Base-by-base conservation (phyloP, 805 yeast genomes). In the Zygoascus ofunaensis region DNA sequence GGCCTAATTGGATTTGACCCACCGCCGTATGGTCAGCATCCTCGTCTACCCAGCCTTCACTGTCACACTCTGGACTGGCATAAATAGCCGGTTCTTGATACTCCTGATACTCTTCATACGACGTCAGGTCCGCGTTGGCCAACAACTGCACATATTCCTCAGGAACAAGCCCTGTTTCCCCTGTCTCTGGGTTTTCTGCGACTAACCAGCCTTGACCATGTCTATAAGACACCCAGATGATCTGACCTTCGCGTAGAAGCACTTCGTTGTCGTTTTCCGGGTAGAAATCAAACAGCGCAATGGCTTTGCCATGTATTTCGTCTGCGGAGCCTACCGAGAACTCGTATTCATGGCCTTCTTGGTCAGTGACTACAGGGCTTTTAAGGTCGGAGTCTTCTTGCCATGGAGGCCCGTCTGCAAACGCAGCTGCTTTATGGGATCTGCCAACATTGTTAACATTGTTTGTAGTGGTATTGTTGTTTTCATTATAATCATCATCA, bases 161-260 rank as follows among this genome's bases (percentile, higher is more conserved):
- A 1, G 98, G 98, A 4, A 92, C 94, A 42, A 92, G 73, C 1
- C 98, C 98, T 10, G 94, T 84, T 50, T 80, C 82, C 1, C 86
- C 87, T 2, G 82, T 72, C 22, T 58, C 70, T 1, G 85, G 81
- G 56, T 87, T 87, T 48, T 72, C 72, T 0, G 97, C 97, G 42
- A 92, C 97, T 2, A 92, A 72, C 99, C 98, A 92, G 5, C 99
- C 99, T 61, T 90, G 97, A 21, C 97, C 97, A 61, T 90, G 95
- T 46, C 94, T 77, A 61, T 89, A 90, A 47, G 82, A 78, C 24
- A 92, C 82, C 76, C 87, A 81, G 2, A 92, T 77, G 12, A 77
- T 62, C 63, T 92, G 97, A 30, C 95, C 95, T 55, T 82, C 94
- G 12, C 57, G 64, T 26, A 92, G 66, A 8, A 73, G 76, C 37